A percentile compares a stretch with the other conserved stretches of the same genome.
phyloP scores from a whole-genome alignment of 257 asterid species.

The Solanum rostratum region DNA sequence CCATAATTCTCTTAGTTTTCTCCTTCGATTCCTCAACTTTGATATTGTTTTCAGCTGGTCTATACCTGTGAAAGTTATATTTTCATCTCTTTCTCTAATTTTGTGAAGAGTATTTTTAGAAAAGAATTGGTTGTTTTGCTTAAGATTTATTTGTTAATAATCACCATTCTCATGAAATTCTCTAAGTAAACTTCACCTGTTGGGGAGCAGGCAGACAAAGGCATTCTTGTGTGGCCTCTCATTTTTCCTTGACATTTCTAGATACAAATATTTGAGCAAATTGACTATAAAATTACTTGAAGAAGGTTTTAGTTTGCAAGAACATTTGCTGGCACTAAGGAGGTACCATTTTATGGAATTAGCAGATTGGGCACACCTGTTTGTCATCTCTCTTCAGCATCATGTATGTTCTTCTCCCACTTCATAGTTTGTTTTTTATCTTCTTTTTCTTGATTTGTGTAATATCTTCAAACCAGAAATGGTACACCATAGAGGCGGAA shows the following conservation, averaged over 20 bases:
- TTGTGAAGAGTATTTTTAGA: background rate
- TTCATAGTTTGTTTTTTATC: conserved; percentile 2
- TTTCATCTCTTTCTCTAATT: background rate
- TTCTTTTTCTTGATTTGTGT: conserved; percentile 19
- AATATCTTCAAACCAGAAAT: conserved; percentile 48
- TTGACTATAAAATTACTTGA: conserved; percentile 79
- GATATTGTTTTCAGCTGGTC: background rate
- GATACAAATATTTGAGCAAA: conserved; percentile 77
- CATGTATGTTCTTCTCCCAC: conserved; percentile 39
- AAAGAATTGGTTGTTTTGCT: background rate
- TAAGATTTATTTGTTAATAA: background rate
- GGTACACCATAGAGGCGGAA: conserved; percentile 67
- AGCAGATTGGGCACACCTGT: conserved; percentile 98
- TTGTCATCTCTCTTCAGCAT: conserved; percentile 73
- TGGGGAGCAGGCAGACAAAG: background rate
- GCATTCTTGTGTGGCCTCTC: background rate
- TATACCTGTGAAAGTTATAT: background rate
- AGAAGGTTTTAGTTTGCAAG: conserved; percentile 82
- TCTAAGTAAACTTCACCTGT: background rate
- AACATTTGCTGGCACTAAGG: conserved; percentile 72
- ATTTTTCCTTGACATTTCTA: conserved; percentile 50
- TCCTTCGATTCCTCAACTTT: background rate
- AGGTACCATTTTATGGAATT: conserved; percentile 91
- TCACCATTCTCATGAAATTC: background rate
- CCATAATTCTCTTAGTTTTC: background rate